Evolutionary conservation across 352 stramenopile genomes (phyloP), one percentile per base, ranked within the genome.

Genomic region (Phytophthora rubi): DNA sequence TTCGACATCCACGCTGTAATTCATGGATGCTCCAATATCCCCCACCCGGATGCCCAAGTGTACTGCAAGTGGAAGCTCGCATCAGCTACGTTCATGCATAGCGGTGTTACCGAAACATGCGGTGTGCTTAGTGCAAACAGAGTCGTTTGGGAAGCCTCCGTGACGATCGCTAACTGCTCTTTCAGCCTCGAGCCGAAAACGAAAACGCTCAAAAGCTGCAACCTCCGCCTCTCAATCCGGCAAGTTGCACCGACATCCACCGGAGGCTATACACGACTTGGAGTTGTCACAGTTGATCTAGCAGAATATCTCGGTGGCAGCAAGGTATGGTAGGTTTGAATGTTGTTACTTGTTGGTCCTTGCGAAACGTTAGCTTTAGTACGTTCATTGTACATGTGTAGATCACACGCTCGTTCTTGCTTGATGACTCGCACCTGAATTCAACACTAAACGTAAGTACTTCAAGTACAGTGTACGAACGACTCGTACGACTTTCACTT

Each of bases 51-150:
- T 42, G 57, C 68, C 13, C 62, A 73, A n/a, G 66, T 82, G 32
- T 77, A 75, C 58, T 82, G 73, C 59, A 82, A 79, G 47, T 81
- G 67, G 71, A 82, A 79, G 53, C 48, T 80, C 16, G 26, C 55
- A 6, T 53, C 63, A 10, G 42, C 30, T 15, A 65, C n/a, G 26
- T 64, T 61, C 4, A 30, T 32, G 48, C 47, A 65, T 10, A 55
- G 53, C 42, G 62, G 44, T 13, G 15, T 58, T 15, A 73, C 68
- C n/a, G 66, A 74, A 26, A 57, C 54, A 4, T 58, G 47, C 10
- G 75, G 74, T 18, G 64, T 78, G 13, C 61, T 71, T 13, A 67
- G 51, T n/a, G 51, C 65, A n/a, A 66, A 80, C 49, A 28, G 59
- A 35, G 75, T 79, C 3, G 49, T 73, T 3, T 82, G 75, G 75